These are phyloP conservation scores for Eimeria sp. DNA, from an alignment of 169 alveolate species.

Conservation along the genomic window DNA sequence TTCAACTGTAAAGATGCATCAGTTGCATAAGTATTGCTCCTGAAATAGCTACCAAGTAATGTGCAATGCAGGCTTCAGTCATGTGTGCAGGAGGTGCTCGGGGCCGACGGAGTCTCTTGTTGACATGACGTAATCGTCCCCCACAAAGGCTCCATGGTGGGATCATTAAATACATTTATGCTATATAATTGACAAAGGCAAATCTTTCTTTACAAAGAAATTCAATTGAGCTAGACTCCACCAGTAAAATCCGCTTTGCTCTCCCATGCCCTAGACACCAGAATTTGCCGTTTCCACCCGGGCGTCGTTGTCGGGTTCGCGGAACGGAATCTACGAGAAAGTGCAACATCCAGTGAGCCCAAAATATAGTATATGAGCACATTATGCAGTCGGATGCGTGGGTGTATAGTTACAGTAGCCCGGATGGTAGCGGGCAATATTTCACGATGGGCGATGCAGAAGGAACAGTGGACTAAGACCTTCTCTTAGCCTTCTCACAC, in stretches of 20 bases:
- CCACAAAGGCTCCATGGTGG: neutral
- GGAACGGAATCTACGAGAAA: neutral
- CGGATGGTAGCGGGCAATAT: neutral
- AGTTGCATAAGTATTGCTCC: neutral
- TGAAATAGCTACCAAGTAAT: neutral
- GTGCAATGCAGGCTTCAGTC: neutral
- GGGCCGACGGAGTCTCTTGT: constrained; percentile 31
- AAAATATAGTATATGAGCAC: neutral
- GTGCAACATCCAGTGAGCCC: neutral
- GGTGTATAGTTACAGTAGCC: neutral
- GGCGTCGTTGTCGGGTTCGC: neutral
- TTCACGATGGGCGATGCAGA: neutral
- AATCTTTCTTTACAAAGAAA: neutral
- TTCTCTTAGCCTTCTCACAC: neutral
- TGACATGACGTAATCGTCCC: neutral
- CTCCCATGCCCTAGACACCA: neutral
- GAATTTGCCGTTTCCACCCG: neutral
- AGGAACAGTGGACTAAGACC: too few species aligned
- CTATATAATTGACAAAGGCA: neutral
- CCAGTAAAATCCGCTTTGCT: neutral
- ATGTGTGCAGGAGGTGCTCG: constrained; percentile 46
- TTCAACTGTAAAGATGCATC: neutral
- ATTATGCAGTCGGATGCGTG: neutral
- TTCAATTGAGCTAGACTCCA: neutral
- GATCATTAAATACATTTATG: neutral